Evolutionary conservation across 345 rosid species (phyloP).

Genomic region (Brassica cretica): DNA sequence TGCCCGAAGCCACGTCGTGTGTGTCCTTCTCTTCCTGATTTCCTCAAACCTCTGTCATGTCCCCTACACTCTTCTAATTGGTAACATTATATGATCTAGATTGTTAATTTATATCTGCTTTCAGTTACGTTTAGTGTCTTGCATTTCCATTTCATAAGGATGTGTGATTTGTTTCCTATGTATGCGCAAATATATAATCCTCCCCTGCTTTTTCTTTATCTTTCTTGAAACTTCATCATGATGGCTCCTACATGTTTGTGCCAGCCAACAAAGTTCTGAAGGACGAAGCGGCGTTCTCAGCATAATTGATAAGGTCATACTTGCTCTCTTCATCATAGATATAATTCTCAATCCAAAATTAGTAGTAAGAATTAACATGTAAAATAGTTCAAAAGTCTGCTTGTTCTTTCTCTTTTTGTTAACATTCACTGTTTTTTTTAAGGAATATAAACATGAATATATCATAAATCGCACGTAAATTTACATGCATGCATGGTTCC

Average conservation of each 20-base stretch:
- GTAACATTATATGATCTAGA: not conserved
- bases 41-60: conserved; percentile 60
- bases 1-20: conserved; percentile 79
- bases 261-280: conserved; percentile 50
- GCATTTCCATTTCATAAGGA: not conserved
- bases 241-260: conserved; percentile 7
- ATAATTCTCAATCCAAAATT: not conserved
- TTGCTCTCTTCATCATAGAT: not conserved
- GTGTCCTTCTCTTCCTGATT: conserved; percentile 55
- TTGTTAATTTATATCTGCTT: not conserved
- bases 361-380: too few species aligned
- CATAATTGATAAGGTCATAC: conserved; percentile 52
- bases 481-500: conserved; percentile 4
- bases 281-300: conserved; percentile 47
- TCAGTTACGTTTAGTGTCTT: not conserved
- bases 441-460: not conserved
- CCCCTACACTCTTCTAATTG: conserved; percentile 46
- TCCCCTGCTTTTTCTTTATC: not conserved
- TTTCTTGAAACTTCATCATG: not conserved
- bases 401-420: not conserved
- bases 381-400: not conserved
- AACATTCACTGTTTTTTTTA: not conserved
- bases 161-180: not conserved
- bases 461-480: too few species aligned
- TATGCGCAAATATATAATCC: not conserved